Base-by-base conservation (phyloP, 352 stramenopile genomes). In the Phytophthora cryptogea region DNA sequence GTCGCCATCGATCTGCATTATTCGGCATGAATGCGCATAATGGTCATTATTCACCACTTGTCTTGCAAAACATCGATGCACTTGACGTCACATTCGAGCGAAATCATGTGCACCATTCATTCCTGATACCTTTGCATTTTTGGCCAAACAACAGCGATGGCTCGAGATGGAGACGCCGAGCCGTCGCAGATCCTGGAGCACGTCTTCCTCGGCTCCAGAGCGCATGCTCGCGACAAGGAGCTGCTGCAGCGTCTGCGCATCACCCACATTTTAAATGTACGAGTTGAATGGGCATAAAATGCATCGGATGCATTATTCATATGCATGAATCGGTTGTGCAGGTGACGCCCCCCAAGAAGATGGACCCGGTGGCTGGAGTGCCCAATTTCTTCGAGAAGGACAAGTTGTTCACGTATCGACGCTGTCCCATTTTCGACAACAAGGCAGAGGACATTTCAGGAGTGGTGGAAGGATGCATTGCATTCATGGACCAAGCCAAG, bases 321-420 rank as follows among this genome's bases (percentile, higher is more conserved):
- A 23, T 2, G 1, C 20, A 23, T 23, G 20, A 23, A 23, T 44
- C 8, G 42, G 30, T 47, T 4, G 41, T 63, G 44, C 59, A 94
- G 85, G 83, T 93, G 68, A 94, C 86, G 30, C 86, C 86, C 17
- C 65, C 79, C 0, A 87, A 86, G 66, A 90, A 71, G 26, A 78
- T 78, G 52, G 88, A 97, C 55, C 88, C 89, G 7, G 76, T 83
- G 20, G 83, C 88, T 16, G 90, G 90, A 44, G 88, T 95, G 46
- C 88, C 89, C 45, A 96, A 96, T 61, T 97, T 95, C 59, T 97
- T 96, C 59, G 90, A 97, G 57, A 96, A 93, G 45, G 83, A 95
- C 40, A 83, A 80, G 41, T 17, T 40, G 2, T 80, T 95, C 50
- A 90, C 70, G 69, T 89, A 97, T 60, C 76, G 86, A 16, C 82